phyloP scores from a whole-genome alignment of 257 asterid genomes.

The Marsdenia floribunda region DNA sequence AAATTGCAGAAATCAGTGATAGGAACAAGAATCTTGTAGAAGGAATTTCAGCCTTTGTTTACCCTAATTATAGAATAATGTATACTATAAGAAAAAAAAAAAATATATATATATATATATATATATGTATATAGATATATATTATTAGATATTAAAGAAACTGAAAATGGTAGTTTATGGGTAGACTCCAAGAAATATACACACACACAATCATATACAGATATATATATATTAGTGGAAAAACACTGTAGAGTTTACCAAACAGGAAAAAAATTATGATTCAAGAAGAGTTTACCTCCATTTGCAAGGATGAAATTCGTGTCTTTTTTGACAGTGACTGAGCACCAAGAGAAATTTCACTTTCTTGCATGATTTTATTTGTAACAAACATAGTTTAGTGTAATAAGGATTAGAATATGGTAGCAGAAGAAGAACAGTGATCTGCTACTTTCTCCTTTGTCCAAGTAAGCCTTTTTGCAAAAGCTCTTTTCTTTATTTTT shows the following conservation, averaged over 20 bases:
- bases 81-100: neutral
- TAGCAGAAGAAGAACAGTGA: neutral
- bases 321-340: slow-evolving; percentile 10
- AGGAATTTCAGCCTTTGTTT: neutral
- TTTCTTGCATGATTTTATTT: slow-evolving; percentile 8
- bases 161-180: neutral
- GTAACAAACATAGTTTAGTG: neutral
- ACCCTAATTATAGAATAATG: neutral
- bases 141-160: neutral
- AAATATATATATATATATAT: too few relatives aligned
- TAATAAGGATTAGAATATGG: neutral
- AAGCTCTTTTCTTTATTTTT: slow-evolving; percentile 5
- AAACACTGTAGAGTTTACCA: neutral
- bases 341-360: slow-evolving; percentile 2
- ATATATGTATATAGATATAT: too few relatives aligned
- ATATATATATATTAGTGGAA: neutral
- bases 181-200: neutral
- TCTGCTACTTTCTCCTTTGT: neutral
- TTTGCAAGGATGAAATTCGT: slow-evolving; percentile 9
- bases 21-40: neutral
- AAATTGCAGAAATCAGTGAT: neutral
- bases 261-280: slow-evolving; percentile 12
- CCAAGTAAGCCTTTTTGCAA: neutral
- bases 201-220: too few relatives aligned
- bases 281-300: slow-evolving; percentile 12